Conservation (phyloP, 352 stramenopile species). For the Phytophthora brassicae region DNA sequence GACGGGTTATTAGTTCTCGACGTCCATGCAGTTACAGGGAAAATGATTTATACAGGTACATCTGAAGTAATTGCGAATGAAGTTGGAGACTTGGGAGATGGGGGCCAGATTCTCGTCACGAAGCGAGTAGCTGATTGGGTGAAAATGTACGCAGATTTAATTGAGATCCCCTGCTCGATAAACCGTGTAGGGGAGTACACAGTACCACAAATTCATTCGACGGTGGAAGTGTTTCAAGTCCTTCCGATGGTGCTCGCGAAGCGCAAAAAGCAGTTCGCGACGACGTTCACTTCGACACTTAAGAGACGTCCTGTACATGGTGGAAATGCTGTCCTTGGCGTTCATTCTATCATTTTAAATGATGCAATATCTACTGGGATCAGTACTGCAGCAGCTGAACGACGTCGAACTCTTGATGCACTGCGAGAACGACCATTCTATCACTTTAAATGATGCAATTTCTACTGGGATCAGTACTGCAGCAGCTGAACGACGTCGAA, state of each 20-base stretch:
- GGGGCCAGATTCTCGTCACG: conserved; percentile 53
- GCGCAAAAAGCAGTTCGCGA: conserved; percentile 41
- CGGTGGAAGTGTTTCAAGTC: conserved; percentile 41
- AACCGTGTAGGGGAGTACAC: conserved; percentile 40
- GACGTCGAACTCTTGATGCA: conserved; percentile 21
- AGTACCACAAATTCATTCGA: conserved; percentile 38
- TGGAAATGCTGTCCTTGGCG: conserved; percentile 5
- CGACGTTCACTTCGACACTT: conserved; percentile 29
- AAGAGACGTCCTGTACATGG: conserved; percentile 28
- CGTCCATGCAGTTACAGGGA: conserved; percentile 47
- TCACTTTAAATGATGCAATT: conserved; percentile 11
- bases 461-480: conserved; percentile 24
- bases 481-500: conserved; percentile 19
- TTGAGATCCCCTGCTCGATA: conserved; percentile 32
- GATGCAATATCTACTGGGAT: conserved; percentile 17
- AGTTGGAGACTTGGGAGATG: conserved; percentile 48
- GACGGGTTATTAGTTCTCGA: conserved; percentile 37
- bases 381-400: conserved; percentile 20
- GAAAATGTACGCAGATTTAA: conserved; percentile 34
- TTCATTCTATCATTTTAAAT: conserved; percentile 17
- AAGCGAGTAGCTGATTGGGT: conserved; percentile 48
- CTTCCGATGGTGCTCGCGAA: conserved; percentile 27
- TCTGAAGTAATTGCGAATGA: conserved; percentile 51
- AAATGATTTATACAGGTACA: conserved; percentile 51
- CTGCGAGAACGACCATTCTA: conserved; percentile 15